Conservation (phyloP, 1,284 basidiomycete species). For the Heterobasidion irregulare region DNA sequence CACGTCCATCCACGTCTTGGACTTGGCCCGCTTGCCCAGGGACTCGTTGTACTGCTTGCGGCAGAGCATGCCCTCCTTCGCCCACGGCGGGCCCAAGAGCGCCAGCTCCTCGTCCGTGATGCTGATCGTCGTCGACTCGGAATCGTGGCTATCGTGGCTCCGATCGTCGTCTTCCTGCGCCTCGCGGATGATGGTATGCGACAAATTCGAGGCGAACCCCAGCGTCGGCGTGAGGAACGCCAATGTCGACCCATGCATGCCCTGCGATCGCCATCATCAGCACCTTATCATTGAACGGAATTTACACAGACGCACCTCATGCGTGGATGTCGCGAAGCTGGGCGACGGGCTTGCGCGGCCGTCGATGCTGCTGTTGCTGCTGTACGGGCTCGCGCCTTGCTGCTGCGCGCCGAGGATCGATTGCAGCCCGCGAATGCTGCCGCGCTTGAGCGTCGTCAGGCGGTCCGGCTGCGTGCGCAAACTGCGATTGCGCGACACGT, state of each 20-base stretch:
- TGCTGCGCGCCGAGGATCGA: conserved; percentile 50
- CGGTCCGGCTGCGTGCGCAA: conserved; percentile 60
- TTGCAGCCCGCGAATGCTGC: conserved; percentile 82
- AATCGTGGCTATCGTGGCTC: conserved; percentile 56
- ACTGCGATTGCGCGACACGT: conserved; percentile 58
- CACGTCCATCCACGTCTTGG: conserved; percentile 86
- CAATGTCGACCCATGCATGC: conserved; percentile 24
- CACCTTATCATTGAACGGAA: not conserved
- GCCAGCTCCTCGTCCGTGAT: conserved; percentile 93
- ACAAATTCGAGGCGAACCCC: conserved; percentile 93
- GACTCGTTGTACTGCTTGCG: conserved; percentile 94
- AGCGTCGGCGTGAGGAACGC: conserved; percentile 72
- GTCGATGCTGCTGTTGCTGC: conserved; percentile 74
- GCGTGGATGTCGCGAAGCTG: conserved; percentile 77
- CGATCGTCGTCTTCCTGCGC: conserved; percentile 85
- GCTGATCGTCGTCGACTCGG: conserved; percentile 62
- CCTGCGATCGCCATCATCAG: conserved; percentile 16
- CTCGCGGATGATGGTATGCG: conserved; percentile 94
- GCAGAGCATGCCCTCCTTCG: conserved; percentile 93
- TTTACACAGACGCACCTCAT: conserved; percentile 64
- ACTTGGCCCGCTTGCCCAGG: conserved; percentile 72
- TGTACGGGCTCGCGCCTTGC: conserved; percentile 63
- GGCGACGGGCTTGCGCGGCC: conserved; percentile 85
- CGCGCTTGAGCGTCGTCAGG: conserved; percentile 75
- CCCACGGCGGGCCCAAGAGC: conserved; percentile 93